These are phyloP conservation scores for Carex kokanica DNA, from an alignment of 176 grass and related monocot genomes.

Conservation along the genomic window DNA sequence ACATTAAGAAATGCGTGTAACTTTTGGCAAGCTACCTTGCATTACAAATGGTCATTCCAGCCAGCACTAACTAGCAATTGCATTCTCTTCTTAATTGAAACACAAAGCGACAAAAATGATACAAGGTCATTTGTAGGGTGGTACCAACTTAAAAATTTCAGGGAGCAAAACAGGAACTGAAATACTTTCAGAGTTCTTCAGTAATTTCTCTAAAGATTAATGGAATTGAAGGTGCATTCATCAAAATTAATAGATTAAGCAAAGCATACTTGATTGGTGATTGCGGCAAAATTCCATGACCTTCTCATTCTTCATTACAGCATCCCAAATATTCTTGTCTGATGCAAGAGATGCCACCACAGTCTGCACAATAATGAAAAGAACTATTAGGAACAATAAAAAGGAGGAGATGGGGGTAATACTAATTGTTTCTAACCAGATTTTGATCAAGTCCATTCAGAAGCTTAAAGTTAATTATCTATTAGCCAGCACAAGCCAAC, in stretches of 20 bases:
- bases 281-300: slow-evolving; percentile 75
- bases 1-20: not conserved
- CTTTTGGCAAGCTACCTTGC: not conserved
- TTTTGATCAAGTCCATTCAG: not conserved
- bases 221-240: not conserved
- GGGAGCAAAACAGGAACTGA: not conserved
- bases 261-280: slow-evolving; percentile 53
- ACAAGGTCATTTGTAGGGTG: not conserved
- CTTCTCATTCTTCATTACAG: slow-evolving; percentile 74
- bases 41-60: not conserved
- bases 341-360: slow-evolving; percentile 78
- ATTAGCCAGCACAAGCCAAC: not conserved
- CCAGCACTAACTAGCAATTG: not conserved
- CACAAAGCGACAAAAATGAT: not conserved
- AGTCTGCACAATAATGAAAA: slow-evolving; percentile 37
- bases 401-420: slow-evolving; percentile 30
- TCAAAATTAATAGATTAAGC: not conserved
- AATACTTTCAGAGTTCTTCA: not conserved
- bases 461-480: not conserved
- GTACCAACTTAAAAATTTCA: not conserved
- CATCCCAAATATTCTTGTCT: slow-evolving; percentile 73
- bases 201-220: not conserved
- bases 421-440: slow-evolving; percentile 2
- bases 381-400: slow-evolving; percentile 9
- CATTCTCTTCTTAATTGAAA: not conserved